phyloP scores from a whole-genome alignment of 2,329 filamentous ascomycete species.

The Rasamsonia emersonii region DNA sequence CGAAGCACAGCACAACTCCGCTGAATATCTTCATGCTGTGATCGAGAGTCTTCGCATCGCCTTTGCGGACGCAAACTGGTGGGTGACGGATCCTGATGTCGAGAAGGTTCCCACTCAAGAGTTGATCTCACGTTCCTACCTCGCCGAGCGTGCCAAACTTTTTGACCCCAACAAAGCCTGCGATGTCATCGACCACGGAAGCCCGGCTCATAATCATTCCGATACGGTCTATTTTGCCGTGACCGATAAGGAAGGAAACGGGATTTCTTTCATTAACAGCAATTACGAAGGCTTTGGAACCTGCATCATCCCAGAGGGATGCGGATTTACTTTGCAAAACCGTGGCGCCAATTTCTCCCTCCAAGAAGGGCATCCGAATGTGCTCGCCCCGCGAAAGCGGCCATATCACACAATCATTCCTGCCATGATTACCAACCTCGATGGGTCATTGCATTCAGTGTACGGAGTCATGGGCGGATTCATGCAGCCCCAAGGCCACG shows the following conservation, averaged over 20 bases:
- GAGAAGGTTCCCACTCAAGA: conserved; percentile 59
- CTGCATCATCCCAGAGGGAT: conserved; percentile 71
- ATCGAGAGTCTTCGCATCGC: conserved; percentile 83
- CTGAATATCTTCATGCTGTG: conserved; percentile 72
- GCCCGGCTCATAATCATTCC: conserved; percentile 73
- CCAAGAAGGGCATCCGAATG: conserved; percentile 62
- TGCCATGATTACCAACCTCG: conserved; percentile 73
- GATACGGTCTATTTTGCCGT: conserved; percentile 94
- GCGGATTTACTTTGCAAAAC: conserved; percentile 92
- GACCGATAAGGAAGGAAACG: conserved; percentile 75
- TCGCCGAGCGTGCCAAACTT: conserved; percentile 59
- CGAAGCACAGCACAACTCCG: conserved; percentile 67
- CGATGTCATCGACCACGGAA: conserved; percentile 57
- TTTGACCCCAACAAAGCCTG: conserved; percentile 48
- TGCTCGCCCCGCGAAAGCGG: conserved; percentile 68
- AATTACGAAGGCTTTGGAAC: conserved; percentile 85
- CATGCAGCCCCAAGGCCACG: conserved; percentile 96
- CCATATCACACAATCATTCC: conserved; percentile 99
- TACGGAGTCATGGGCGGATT: conserved; percentile 98
- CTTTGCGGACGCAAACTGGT: conserved; percentile 87
- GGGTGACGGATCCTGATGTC: conserved; percentile 72
- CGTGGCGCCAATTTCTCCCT: conserved; percentile 82
- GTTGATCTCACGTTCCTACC: conserved; percentile 65
- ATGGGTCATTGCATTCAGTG: conserved; percentile 69
- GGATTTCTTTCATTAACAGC: conserved; percentile 92